phyloP scores from a whole-genome alignment of 768 basidiomycete genomes.

The Vararia minispora region DNA sequence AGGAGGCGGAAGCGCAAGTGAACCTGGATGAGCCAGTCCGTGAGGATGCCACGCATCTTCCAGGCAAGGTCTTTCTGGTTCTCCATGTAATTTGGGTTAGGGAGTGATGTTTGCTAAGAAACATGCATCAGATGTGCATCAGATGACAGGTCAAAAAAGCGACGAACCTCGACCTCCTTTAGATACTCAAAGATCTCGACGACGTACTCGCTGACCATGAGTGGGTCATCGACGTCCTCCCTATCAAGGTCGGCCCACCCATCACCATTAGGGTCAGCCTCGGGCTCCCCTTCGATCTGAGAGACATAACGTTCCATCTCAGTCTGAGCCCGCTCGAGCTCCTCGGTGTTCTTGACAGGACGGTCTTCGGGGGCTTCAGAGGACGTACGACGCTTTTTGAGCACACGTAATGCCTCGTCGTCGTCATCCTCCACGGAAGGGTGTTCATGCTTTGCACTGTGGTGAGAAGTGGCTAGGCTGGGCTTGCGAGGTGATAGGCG shows the following conservation, averaged over 20 bases:
- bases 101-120: slow-evolving; percentile 60
- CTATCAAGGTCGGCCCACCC: slow-evolving; percentile 89
- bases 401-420: slow-evolving; percentile 47
- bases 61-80: slow-evolving; percentile 75
- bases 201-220: slow-evolving; percentile 97
- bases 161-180: slow-evolving; percentile 66
- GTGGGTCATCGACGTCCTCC: slow-evolving; percentile 86
- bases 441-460: background rate
- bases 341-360: slow-evolving; percentile 26
- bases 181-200: slow-evolving; percentile 89
- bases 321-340: slow-evolving; percentile 29
- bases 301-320: slow-evolving; percentile 22
- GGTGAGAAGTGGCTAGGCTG: slow-evolving; percentile 1
- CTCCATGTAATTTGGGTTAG: slow-evolving; percentile 78
- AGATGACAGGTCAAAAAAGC: slow-evolving; percentile 6
- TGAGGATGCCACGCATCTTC: slow-evolving; percentile 81
- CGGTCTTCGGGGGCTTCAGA: slow-evolving; percentile 37
- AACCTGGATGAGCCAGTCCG: slow-evolving; percentile 91
- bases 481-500: slow-evolving; percentile 17
- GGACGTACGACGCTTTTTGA: slow-evolving; percentile 71
- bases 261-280: slow-evolving; percentile 53
- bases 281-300: slow-evolving; percentile 33
- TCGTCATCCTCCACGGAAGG: slow-evolving; percentile 29
- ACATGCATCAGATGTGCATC: background rate
- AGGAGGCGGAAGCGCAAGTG: slow-evolving; percentile 78